Conservation (phyloP, 257 asterid genomes). For the Scutellaria galericulata region DNA sequence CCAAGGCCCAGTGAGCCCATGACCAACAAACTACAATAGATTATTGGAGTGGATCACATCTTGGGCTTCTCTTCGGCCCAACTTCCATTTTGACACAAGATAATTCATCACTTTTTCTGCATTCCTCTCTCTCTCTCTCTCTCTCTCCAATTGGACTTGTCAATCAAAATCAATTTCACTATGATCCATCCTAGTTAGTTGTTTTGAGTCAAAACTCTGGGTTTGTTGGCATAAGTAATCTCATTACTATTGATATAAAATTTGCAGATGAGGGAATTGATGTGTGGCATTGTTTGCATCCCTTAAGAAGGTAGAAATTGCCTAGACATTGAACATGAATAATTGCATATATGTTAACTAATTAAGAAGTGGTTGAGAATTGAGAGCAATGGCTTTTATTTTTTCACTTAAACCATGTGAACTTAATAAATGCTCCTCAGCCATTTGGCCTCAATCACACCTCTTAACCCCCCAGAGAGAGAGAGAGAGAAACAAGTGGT, state of each 20-base stretch:
- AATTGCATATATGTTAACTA: neutral
- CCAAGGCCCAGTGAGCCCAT: neutral
- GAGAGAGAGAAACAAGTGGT: neutral
- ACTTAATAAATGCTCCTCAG: constrained; percentile 23
- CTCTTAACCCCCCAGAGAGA: too few relatives aligned
- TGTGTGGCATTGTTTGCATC: neutral
- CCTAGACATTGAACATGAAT: constrained; percentile 12
- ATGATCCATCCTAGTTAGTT: too few relatives aligned
- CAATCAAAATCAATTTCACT: too few relatives aligned
- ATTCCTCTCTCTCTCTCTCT: too few relatives aligned
- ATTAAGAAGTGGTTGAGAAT: constrained; percentile 24
- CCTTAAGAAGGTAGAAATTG: neutral
- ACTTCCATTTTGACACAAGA: too few relatives aligned
- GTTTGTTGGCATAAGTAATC: too few relatives aligned
- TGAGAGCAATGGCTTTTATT: neutral
- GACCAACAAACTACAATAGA: neutral
- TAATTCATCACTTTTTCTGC: too few relatives aligned
- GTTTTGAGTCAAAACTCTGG: too few relatives aligned
- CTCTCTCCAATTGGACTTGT: too few relatives aligned
- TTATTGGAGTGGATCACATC: neutral
- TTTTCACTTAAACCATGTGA: constrained; percentile 30
- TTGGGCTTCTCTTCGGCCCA: too few relatives aligned
- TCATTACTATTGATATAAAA: neutral
- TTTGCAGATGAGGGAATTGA: neutral
- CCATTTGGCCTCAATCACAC: neutral